phyloP scores from a whole-genome alignment of 73 alveolate genomes.

The Tetrahymena borealis region DNA sequence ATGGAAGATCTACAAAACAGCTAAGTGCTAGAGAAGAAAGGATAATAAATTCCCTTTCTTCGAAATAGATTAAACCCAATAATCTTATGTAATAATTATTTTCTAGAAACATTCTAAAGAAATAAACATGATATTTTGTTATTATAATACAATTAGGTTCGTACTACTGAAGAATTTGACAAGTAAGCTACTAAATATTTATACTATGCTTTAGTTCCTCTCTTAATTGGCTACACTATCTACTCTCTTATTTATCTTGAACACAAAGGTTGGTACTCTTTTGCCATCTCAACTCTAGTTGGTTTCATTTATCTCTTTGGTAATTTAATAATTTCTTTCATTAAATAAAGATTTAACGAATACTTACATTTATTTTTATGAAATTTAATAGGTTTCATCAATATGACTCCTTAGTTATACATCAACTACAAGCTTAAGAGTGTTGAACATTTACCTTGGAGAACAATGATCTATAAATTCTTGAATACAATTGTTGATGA shows the following conservation, averaged over 20 bases:
- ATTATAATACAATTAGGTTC: not conserved
- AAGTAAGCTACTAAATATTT: constrained; percentile 65
- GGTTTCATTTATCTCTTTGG: constrained; percentile 71
- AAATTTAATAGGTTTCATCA: constrained; percentile 73
- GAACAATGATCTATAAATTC: constrained; percentile 91
- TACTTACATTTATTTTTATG: not conserved
- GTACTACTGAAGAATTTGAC: constrained; percentile 68
- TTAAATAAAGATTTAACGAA: not conserved
- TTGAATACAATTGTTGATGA: constrained; percentile 98
- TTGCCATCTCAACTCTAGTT: constrained; percentile 71
- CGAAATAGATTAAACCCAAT: constrained; percentile 21
- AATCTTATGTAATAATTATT: constrained; percentile 34
- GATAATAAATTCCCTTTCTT: constrained; percentile 50
- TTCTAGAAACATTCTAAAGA: not conserved
- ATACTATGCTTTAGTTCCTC: constrained; percentile 67
- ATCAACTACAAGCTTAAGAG: constrained; percentile 94
- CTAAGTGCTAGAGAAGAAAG: constrained; percentile 30
- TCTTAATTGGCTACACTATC: constrained; percentile 57
- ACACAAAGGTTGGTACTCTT: constrained; percentile 82
- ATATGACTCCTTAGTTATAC: constrained; percentile 98
- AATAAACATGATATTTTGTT: not conserved
- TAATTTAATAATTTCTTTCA: too few species aligned
- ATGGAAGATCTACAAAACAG: constrained; percentile 65
- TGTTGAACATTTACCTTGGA: constrained; percentile 99
- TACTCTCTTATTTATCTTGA: constrained; percentile 68